phyloP scores from a whole-genome alignment of 768 basidiomycete genomes.

The Phaeotremella fagi region DNA sequence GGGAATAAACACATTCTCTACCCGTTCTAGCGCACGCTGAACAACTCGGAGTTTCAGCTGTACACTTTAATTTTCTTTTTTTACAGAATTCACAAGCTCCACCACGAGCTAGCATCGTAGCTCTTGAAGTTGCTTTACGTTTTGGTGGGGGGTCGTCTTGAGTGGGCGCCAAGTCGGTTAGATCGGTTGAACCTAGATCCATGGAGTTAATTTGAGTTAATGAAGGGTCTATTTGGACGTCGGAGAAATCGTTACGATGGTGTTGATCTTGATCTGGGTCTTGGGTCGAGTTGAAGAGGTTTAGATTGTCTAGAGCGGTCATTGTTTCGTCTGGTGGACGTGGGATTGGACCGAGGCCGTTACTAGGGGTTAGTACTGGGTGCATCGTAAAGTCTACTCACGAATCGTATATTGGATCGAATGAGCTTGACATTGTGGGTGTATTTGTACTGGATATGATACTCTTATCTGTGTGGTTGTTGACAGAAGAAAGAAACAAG shows the following conservation, averaged over 20 bases:
- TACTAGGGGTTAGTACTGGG: no score
- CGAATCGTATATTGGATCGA: no score
- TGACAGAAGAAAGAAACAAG: no score
- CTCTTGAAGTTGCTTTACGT: slow-evolving; percentile 33
- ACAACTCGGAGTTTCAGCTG: slow-evolving; percentile 33
- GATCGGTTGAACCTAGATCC: background rate
- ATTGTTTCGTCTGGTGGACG: slow-evolving; percentile 16
- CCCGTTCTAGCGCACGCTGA: slow-evolving; percentile 18
- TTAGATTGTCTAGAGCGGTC: slow-evolving; percentile 2
- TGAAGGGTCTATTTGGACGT: background rate
- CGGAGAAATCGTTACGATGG: background rate
- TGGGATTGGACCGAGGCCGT: background rate
- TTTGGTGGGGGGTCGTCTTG: slow-evolving; percentile 1
- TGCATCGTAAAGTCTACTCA: no score
- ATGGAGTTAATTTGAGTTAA: background rate
- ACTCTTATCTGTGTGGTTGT: no score
- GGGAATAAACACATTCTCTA: slow-evolving; percentile 32
- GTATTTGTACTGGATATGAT: no score
- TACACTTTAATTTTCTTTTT: slow-evolving; percentile 34
- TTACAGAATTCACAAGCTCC: slow-evolving; percentile 44
- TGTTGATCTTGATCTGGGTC: no score
- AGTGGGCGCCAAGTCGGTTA: background rate
- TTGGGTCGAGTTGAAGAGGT: background rate
- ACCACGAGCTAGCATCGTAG: slow-evolving; percentile 41
- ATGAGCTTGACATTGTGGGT: no score